A percentile compares a stretch with the other conserved stretches of the same genome.
phyloP scores from a whole-genome alignment of 768 basidiomycete genomes.

The Lactarius sp. region DNA sequence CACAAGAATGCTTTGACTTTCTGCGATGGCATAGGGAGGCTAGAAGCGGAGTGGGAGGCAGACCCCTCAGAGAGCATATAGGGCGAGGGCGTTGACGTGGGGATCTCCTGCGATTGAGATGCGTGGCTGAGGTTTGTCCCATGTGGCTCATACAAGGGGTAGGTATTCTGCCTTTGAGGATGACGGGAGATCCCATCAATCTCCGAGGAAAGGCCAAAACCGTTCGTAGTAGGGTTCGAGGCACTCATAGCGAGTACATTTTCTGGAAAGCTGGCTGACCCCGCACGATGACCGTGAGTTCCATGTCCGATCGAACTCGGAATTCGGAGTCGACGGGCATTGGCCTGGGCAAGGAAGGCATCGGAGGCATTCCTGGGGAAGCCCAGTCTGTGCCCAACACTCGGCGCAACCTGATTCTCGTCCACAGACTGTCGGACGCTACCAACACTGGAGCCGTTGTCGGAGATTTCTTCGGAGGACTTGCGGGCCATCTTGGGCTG shows the following conservation, averaged over 20 bases:
- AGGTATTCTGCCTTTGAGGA: conserved; percentile 23
- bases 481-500: conserved; percentile 41
- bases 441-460: conserved; percentile 23
- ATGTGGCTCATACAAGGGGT: conserved; percentile 21
- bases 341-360: conserved; percentile 26
- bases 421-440: conserved; percentile 23
- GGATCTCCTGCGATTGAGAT: conserved; percentile 10
- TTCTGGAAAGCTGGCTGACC: conserved; percentile 16
- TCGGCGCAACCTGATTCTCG: conserved; percentile 32
- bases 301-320: conserved; percentile 12
- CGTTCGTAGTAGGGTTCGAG: conserved; percentile 1
- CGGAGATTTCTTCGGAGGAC: conserved; percentile 30
- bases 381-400: conserved; percentile 23
- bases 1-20: conserved; percentile 67
- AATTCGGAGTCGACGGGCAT: conserved; percentile 12
- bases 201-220: conserved; percentile 7
- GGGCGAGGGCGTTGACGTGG: conserved; percentile 26
- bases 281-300: conserved; percentile 9
- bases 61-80: conserved; percentile 26
- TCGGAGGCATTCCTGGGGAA: conserved; percentile 23
- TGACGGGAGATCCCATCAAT: conserved; percentile 10
- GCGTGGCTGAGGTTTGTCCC: conserved; percentile 2
- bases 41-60: conserved; percentile 23
- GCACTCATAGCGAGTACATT: conserved; percentile 1
- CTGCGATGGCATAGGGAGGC: conserved; percentile 22